Conservation (phyloP, 495 filamentous ascomycete genomes). For the Penicillium daleae region DNA sequence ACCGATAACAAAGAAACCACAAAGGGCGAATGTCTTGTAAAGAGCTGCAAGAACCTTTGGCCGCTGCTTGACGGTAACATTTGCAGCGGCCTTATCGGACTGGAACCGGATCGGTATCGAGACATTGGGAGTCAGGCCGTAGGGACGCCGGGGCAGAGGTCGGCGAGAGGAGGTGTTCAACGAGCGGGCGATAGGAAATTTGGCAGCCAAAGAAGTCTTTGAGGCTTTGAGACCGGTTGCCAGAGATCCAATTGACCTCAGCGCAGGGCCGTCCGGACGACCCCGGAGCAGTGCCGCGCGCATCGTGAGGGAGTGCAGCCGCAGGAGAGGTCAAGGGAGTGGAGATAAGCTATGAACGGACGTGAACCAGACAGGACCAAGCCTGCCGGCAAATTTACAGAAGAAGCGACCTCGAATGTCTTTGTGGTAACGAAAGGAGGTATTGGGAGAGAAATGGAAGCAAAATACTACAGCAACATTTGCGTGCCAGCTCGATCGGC, state of each 20-base stretch:
- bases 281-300: slow-evolving; percentile 45
- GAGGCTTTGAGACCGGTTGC: slow-evolving; percentile 28
- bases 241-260: slow-evolving; percentile 37
- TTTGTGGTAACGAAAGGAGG: slow-evolving; percentile 12
- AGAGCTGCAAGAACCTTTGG: slow-evolving; percentile 28
- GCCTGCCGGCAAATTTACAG: slow-evolving; percentile 12
- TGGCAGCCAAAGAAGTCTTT: slow-evolving; percentile 12
- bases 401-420: slow-evolving; percentile 9
- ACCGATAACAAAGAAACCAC: slow-evolving; percentile 62
- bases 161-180: slow-evolving; percentile 31
- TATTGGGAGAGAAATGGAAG: neutral
- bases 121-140: slow-evolving; percentile 19
- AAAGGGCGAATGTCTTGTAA: slow-evolving; percentile 56
- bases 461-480: slow-evolving; percentile 2
- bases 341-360: slow-evolving; percentile 24
- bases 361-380: slow-evolving; percentile 20
- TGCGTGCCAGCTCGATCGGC: neutral
- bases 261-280: slow-evolving; percentile 38
- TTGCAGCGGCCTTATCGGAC: slow-evolving; percentile 30
- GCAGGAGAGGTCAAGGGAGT: slow-evolving; percentile 14
- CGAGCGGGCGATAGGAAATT: slow-evolving; percentile 24
- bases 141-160: slow-evolving; percentile 30
- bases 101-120: slow-evolving; percentile 32
- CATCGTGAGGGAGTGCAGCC: slow-evolving; percentile 30
- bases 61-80: slow-evolving; percentile 12